Percentiles rank a stretch among this genome's conserved stretches.
Evolutionary conservation across 192 early-diverging fungal genomes (phyloP).

Genomic region (Linnemannia schmuckeri): DNA sequence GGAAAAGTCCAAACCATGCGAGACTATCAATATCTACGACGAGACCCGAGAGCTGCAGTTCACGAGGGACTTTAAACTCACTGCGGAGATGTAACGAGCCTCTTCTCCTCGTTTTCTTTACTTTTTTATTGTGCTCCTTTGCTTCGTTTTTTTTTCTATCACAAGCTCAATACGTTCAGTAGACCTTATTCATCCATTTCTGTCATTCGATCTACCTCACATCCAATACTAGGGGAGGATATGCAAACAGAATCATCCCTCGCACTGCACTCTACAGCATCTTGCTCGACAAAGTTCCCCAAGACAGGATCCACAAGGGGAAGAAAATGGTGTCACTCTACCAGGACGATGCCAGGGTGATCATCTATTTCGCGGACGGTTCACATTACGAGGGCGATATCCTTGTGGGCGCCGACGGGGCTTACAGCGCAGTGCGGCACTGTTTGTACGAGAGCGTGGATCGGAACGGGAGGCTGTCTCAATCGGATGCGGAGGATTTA

Average conservation of each 20-base stretch:
- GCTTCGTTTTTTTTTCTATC: too few species aligned
- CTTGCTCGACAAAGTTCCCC: conserved; percentile 25
- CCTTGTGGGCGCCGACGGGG: conserved; percentile 30
- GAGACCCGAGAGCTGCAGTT: conserved; percentile 11
- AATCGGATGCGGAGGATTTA: conserved; percentile 1
- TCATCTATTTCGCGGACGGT: conserved; percentile 9
- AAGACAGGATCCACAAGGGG: conserved; percentile 23
- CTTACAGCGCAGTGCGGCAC: conserved; percentile 22
- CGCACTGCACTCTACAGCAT: conserved; percentile 20
- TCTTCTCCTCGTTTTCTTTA: neutral
- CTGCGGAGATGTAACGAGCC: conserved; percentile 10
- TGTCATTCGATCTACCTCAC: too few species aligned
- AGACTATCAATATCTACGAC: neutral
- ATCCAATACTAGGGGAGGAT: conserved; percentile 5
- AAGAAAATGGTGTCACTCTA: conserved; percentile 18
- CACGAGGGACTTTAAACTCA: neutral
- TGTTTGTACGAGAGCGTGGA: conserved; percentile 10
- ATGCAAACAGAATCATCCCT: conserved; percentile 2
- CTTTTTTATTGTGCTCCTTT: neutral
- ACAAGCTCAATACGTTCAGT: too few species aligned
- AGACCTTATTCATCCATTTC: too few species aligned
- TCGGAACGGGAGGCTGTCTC: neutral
- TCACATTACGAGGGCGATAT: conserved; percentile 13
- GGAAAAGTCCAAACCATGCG: neutral
- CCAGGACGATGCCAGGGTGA: conserved; percentile 18